phyloP scores from a whole-genome alignment of 371 early-diverging fungal genomes.

The Choanephora cucurbitarum region DNA sequence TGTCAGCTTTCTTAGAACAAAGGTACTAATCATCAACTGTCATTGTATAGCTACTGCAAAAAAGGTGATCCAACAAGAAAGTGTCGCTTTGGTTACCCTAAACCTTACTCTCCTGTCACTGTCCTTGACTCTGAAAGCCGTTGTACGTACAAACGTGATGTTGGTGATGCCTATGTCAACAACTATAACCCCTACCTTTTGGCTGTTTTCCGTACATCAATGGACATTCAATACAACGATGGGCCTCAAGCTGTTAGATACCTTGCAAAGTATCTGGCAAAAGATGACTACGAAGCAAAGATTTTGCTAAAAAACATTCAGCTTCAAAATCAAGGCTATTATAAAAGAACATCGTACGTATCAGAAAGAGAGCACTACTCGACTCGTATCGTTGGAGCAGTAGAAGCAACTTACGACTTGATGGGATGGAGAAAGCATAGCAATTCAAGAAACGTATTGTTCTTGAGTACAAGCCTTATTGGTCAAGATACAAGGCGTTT shows the following conservation, averaged over 20 bases:
- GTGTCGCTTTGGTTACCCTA: conserved; percentile 4
- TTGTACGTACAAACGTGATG: conserved; percentile 1
- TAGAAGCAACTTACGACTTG: conserved; percentile 11
- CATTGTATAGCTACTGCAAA: conserved; percentile 1
- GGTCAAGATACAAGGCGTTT: not conserved
- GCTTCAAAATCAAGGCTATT: not conserved
- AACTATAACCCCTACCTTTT: conserved; percentile 10
- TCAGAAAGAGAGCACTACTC: not conserved
- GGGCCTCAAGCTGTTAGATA: conserved; percentile 6
- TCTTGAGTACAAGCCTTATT: not conserved
- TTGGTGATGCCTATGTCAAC: not conserved
- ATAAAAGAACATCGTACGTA: not conserved
- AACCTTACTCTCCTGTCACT: too few relatives aligned
- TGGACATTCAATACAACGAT: conserved; percentile 15
- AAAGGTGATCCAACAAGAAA: not conserved
- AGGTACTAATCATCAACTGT: not conserved
- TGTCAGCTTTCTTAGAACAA: too few relatives aligned
- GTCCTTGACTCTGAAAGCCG: too few relatives aligned
- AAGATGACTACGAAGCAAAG: not conserved
- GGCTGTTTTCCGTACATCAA: not conserved
- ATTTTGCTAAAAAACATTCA: not conserved
- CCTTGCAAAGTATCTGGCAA: conserved; percentile 12
- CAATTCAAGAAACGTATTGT: not conserved
- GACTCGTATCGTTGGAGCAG: not conserved
- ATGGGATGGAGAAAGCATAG: conserved; percentile 2